Base-by-base conservation (phyloP, 2,329 filamentous ascomycete genomes). In the Fusarium annulatum region DNA sequence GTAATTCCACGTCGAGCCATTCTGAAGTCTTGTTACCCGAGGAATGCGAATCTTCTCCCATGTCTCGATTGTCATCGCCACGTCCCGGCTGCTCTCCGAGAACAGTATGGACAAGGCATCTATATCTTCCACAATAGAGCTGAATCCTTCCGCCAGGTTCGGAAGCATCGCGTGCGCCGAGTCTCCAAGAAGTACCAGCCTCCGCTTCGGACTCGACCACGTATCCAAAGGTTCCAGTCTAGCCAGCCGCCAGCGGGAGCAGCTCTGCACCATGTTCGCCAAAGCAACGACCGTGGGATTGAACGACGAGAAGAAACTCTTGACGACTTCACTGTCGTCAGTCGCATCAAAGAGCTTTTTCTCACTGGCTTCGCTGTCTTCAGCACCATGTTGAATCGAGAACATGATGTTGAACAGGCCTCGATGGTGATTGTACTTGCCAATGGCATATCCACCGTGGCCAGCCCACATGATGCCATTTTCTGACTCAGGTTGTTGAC, bases 401-500 rank as follows among this genome's bases (percentile, higher is more conserved):
- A 66, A 66, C 64, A 66, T 66, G 2, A 56, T 28, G 11, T 66
- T 66, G 42, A 66, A 66, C 0, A 66, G 64, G 10, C 59, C 33
- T n/a, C 64, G 64, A 9, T 43, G 64, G 39, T 62, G 64, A 16
- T 66, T 62, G 18, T 56, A 66, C 33, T 66, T 66, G 30, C 59
- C 64, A 18, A 66, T 63, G 1, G 59, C 58, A 43, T 63, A 66
- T 6, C 51, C 59, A 3, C 64, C 59, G 8, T 66, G 51, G 3
- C 64, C 64, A 38, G 64, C 58, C 64, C 64, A 66, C 64, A 66
- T 66, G 9, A 66, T 51, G 1, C 59, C 49, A 4, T 63, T 56
- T 9, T 66, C 59, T n/a, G 64, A 66, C 1, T 66, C 33, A 2
- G 64, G 51, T 11, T 48, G 12, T 2, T 43, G 4, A 34, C 51